phyloP scores from a whole-genome alignment of 306 rosid species.

The Trifolium repens region DNA sequence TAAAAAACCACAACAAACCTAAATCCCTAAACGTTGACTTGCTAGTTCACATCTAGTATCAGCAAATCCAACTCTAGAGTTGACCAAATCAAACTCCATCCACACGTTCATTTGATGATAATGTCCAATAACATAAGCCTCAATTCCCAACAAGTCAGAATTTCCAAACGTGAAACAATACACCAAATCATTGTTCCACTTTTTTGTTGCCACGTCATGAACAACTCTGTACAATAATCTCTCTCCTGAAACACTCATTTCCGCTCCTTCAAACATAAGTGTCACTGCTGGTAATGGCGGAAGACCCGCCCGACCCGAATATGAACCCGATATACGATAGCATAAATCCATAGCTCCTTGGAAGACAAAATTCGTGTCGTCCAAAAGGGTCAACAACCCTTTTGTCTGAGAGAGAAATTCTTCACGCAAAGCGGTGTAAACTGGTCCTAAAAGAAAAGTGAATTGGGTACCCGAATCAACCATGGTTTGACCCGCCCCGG shows the following conservation, averaged over 20 bases:
- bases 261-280: slow-evolving; percentile 71
- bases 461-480: slow-evolving; percentile 92
- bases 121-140: slow-evolving; percentile 78
- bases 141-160: slow-evolving; percentile 72
- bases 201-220: slow-evolving; percentile 53
- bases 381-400: slow-evolving; percentile 41
- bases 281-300: slow-evolving; percentile 63
- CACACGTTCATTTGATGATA: slow-evolving; percentile 90
- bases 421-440: slow-evolving; percentile 63
- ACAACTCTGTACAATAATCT: slow-evolving; percentile 68
- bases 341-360: slow-evolving; percentile 90
- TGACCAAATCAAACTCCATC: slow-evolving; percentile 86
- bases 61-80: slow-evolving; percentile 76
- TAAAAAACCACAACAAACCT: background rate
- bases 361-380: slow-evolving; percentile 69
- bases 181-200: slow-evolving; percentile 51
- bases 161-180: slow-evolving; percentile 86
- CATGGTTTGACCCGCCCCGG: slow-evolving; percentile 93
- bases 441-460: slow-evolving; percentile 80
- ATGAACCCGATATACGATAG: slow-evolving; percentile 42
- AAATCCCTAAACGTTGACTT: slow-evolving; percentile 62
- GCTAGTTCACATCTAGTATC: slow-evolving; percentile 72
- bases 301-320: slow-evolving; percentile 8
- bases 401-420: slow-evolving; percentile 65
- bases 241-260: slow-evolving; percentile 68